Base-by-base conservation (phyloP, 1,139 yeast species). In the Pichia sp. region DNA sequence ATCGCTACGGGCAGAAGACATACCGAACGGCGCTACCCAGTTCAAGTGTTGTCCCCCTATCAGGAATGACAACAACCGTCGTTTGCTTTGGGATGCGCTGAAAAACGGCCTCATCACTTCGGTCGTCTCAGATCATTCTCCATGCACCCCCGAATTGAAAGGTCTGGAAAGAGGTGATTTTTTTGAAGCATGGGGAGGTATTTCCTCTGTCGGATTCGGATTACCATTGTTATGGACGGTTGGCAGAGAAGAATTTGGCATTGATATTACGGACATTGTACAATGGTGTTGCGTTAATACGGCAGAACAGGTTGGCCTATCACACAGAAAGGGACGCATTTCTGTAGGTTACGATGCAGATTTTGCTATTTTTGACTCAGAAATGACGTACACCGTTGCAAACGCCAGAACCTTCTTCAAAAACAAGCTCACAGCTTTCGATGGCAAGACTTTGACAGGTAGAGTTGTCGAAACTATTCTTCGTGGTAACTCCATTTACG, bases 161-260 rank as follows among this genome's bases (percentile, higher is more conserved):
- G 86, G 87, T 29, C 75, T 90, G 55, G 87, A 84, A 32, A 78
- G 81, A 55, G 97, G 97, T 50, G 96, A 92, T 67, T 92, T 90
- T 68, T 83, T 90, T 68, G 80, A 83, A 49, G 96, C 97, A 2
- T 92, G 97, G 98, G 98, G 97, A 49, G 98, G 97, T n/a, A 90
- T 92, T 51, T 80, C 96, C 2, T 87, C 96, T 1, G 95, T 92
- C 31, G 98, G 98, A 0, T 81, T 90, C 52, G 97, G 97, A 0
- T 77, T 92, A 53, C 87, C 96, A 0, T 78, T 90, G 47, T 72
- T 92, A 55, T 84, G 80, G 76, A 87, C 96, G 1, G 90, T 86
- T 63, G 90, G 92, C 8, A 71, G 72, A 53, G 57, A 70, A 15
- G 81, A 84, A 2, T 62, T 63, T 49, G 83, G 81, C 19, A 75